phyloP scores from a whole-genome alignment of 768 basidiomycete genomes.

The Candolleomyces efflorescens region DNA sequence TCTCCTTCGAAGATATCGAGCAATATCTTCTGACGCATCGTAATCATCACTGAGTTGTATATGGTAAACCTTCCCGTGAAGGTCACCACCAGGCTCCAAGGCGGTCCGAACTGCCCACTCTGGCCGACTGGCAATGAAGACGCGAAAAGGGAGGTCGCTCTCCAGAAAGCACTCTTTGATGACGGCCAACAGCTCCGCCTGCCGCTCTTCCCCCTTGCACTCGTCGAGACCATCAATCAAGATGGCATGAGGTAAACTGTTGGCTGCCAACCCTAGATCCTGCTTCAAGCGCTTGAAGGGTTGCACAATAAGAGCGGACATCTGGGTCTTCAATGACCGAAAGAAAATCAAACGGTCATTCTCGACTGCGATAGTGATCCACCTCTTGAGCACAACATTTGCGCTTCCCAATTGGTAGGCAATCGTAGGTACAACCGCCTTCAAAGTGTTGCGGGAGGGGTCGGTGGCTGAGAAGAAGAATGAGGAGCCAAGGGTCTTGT shows the following conservation, averaged over 20 bases:
- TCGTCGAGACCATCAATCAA: conserved; percentile 14
- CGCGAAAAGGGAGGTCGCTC: conserved; percentile 3
- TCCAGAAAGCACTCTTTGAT: conserved; percentile 5
- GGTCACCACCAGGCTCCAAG: neutral
- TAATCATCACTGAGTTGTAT: conserved; percentile 2
- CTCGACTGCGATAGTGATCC: neutral
- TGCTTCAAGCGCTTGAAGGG: neutral
- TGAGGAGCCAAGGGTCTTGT: too few species aligned
- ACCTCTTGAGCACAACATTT: too few species aligned
- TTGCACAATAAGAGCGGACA: conserved; percentile 3
- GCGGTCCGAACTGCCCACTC: conserved; percentile 10
- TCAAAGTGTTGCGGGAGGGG: too few species aligned
- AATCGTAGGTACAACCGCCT: too few species aligned
- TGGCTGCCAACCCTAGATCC: neutral
- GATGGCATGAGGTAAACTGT: neutral
- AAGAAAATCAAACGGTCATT: neutral
- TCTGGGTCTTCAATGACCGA: conserved; percentile 2
- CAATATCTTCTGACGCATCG: conserved; percentile 1
- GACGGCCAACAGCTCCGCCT: conserved; percentile 7
- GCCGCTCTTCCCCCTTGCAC: conserved; percentile 6
- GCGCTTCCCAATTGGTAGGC: too few species aligned
- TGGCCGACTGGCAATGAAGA: conserved; percentile 13
- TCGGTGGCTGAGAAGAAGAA: too few species aligned
- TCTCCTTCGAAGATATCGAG: neutral
- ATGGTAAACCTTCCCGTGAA: neutral